These are phyloP conservation scores for Podospora pseudoanserina DNA, from an alignment of 495 filamentous ascomycete species.

Conservation along the genomic window DNA sequence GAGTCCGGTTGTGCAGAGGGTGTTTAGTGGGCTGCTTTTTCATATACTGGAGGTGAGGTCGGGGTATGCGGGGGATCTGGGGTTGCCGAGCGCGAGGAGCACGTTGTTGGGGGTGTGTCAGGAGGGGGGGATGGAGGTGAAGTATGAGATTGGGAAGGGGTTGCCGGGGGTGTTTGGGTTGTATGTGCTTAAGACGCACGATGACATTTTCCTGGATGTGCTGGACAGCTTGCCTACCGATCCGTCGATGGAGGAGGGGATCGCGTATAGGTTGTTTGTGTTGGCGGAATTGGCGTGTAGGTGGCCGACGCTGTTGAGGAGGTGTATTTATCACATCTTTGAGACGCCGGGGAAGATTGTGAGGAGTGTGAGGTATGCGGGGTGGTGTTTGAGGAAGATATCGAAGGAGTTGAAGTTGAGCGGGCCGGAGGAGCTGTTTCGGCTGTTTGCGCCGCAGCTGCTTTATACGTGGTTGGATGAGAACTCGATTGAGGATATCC, in stretches of 20 bases:
- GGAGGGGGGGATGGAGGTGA: slow-evolving; percentile 64
- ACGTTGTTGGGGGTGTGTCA: slow-evolving; percentile 70
- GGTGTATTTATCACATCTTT: slow-evolving; percentile 87
- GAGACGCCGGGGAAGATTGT: slow-evolving; percentile 73
- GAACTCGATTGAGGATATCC: slow-evolving; percentile 62
- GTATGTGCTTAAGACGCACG: slow-evolving; percentile 73
- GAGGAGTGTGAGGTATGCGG: slow-evolving; percentile 62
- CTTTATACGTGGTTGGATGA: slow-evolving; percentile 83
- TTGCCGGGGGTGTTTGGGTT: slow-evolving; percentile 75
- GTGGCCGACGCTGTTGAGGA: slow-evolving; percentile 78
- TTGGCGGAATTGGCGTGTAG: slow-evolving; percentile 68
- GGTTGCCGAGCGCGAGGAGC: slow-evolving; percentile 65
- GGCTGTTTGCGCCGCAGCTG: slow-evolving; percentile 87
- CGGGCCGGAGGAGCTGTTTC: slow-evolving; percentile 66
- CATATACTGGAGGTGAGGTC: slow-evolving; percentile 61
- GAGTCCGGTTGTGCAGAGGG: slow-evolving; percentile 63
- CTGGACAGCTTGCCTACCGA: slow-evolving; percentile 68
- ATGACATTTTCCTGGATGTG: slow-evolving; percentile 75
- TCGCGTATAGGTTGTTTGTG: slow-evolving; percentile 76
- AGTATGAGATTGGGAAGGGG: slow-evolving; percentile 64
- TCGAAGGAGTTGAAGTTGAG: slow-evolving; percentile 60
- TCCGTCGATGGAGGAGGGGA: slow-evolving; percentile 69
- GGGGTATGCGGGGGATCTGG: slow-evolving; percentile 53
- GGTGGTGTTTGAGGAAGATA: slow-evolving; percentile 62
- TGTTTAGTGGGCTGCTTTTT: slow-evolving; percentile 63